Evolutionary conservation across 441 rosid genomes (phyloP).

Genomic region (Syzygium syzygioides): DNA sequence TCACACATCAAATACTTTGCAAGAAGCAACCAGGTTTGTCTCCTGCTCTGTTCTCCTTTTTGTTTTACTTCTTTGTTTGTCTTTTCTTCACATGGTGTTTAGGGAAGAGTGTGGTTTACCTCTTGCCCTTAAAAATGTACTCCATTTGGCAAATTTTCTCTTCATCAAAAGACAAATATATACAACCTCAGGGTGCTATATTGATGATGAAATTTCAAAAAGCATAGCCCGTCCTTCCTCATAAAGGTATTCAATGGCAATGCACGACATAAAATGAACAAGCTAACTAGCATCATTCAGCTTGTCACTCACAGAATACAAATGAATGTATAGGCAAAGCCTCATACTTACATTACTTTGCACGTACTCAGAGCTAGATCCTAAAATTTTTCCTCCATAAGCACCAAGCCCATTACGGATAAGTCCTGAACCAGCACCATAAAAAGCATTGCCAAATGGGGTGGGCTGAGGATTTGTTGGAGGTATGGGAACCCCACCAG

Average conservation of each 20-base stretch:
- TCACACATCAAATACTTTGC: background rate
- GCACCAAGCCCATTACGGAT: slow-evolving; percentile 88
- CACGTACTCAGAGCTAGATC: slow-evolving; percentile 91
- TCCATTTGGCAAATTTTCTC: background rate
- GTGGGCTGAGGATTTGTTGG: slow-evolving; percentile 57
- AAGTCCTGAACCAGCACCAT: slow-evolving; percentile 92
- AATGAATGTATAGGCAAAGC: background rate
- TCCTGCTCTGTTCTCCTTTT: background rate
- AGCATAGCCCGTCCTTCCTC: background rate
- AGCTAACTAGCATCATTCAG: background rate
- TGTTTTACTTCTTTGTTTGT: background rate
- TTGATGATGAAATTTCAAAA: background rate
- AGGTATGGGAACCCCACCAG: slow-evolving; percentile 53
- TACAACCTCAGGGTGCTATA: background rate
- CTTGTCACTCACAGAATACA: background rate
- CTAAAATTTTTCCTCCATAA: slow-evolving; percentile 80
- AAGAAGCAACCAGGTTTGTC: background rate
- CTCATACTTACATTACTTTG: slow-evolving; percentile 79
- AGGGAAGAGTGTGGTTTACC: background rate
- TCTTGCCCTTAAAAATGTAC: background rate
- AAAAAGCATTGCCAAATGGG: slow-evolving; percentile 84
- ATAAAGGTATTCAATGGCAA: background rate
- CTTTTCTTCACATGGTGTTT: background rate
- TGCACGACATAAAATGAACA: background rate
- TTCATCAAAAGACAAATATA: background rate